These are phyloP conservation scores for Calonectria pauciramosa DNA, from an alignment of 2,329 filamentous ascomycete species.

Conservation along the genomic window DNA sequence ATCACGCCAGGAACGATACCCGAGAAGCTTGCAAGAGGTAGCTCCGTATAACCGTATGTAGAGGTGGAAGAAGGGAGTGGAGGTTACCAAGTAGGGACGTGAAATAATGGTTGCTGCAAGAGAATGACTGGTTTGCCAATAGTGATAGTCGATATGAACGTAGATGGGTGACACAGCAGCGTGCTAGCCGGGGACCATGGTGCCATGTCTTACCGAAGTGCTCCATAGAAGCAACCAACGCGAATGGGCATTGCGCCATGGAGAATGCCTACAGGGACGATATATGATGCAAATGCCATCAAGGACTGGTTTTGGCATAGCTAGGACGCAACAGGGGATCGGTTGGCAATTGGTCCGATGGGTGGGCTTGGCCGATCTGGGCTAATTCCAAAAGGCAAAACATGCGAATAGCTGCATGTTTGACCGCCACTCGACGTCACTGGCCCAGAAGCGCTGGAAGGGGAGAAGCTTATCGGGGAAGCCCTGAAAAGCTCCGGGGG, in stretches of 20 bases:
- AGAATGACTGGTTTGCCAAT: background rate
- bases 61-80: background rate
- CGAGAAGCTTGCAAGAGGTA: conserved; percentile 38
- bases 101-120: conserved; percentile 17
- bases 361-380: background rate
- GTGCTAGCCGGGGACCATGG: background rate
- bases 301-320: background rate
- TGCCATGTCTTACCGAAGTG: background rate
- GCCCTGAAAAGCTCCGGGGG: conserved; percentile 3
- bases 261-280: background rate
- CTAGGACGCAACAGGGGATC: background rate
- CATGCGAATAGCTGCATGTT: background rate
- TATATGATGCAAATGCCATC: background rate
- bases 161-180: conserved; percentile 1
- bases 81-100: conserved; percentile 12
- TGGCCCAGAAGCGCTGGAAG: background rate
- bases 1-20: conserved; percentile 47
- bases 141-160: background rate
- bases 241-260: background rate
- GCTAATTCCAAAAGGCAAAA: conserved; percentile 11
- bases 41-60: conserved; percentile 34
- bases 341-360: background rate
- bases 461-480: conserved; percentile 8
- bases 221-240: background rate
- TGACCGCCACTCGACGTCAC: conserved; percentile 11